phyloP scores from a whole-genome alignment of 2,329 filamentous ascomycete genomes.

The Myriosclerotinia curreyana region DNA sequence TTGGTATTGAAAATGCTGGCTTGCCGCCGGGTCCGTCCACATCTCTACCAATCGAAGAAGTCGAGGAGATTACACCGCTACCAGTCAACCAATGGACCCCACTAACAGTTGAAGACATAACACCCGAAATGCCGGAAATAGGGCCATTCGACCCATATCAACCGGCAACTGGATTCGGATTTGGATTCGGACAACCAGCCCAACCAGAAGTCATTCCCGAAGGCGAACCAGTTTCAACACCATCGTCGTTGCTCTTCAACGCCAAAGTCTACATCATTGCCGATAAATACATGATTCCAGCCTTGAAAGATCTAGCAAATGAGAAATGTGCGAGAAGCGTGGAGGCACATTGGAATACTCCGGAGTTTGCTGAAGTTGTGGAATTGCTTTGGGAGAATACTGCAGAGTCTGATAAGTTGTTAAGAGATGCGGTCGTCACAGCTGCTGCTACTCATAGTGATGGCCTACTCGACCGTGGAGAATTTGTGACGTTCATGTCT shows the following conservation, averaged over 20 bases:
- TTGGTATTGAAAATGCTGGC: background rate
- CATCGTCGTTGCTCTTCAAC: constrained; percentile 22
- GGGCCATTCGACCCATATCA: background rate
- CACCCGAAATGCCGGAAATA: background rate
- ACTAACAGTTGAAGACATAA: background rate
- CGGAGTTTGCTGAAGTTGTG: constrained; percentile 20
- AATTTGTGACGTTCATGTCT: constrained; percentile 23
- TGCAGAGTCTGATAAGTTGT: constrained; percentile 15
- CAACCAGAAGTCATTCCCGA: background rate
- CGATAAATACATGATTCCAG: constrained; percentile 30
- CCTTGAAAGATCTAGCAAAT: constrained; percentile 24
- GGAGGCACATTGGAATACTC: constrained; percentile 20
- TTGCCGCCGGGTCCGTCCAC: background rate
- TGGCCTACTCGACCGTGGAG: constrained; percentile 22
- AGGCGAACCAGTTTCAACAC: background rate
- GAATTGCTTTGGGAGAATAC: constrained; percentile 24
- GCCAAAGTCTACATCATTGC: constrained; percentile 28
- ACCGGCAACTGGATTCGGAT: background rate
- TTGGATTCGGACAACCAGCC: background rate
- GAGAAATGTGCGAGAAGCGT: constrained; percentile 23
- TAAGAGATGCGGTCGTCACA: constrained; percentile 25
- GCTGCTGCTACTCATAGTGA: constrained; percentile 16
- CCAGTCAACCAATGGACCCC: background rate
- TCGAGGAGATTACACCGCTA: background rate
- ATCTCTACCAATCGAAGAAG: background rate